Evolutionary conservation across 108 stramenopile species (phyloP), one percentile per base, ranked within the genome.

Genomic region (Skeletonema costatum): DNA sequence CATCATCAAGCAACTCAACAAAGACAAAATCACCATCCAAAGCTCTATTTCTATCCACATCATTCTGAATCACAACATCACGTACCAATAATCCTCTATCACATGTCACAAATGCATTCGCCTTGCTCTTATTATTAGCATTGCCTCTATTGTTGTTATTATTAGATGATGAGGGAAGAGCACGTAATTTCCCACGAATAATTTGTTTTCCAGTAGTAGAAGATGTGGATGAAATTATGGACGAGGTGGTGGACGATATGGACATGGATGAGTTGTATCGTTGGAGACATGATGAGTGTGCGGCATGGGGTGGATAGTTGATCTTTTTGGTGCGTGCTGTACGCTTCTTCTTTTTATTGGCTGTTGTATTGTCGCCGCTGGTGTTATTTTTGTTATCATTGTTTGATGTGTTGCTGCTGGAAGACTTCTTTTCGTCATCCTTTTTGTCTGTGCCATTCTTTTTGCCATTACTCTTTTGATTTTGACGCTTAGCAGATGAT

Each of bases 1-100:
- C 77, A 30, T 76, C 89, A 29, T 61, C 75, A 2, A 87, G 32
- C 10, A 98, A 51, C 72, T 93, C 87, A 12, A 98, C 89, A 86
- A 86, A 96, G 4, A 98, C 96, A 14, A 69, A 62, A 78, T 98
- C 96, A 0, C 96, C 95, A 86, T 97, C 88, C 48, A 97, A 70
- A 0, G 93, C 93, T 12, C 97, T 82, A 75, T 98, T 98, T 10
- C 89, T 82, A 48, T 83, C 84, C 39, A 78, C 41, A 29, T 85
- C 83, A n/a, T 74, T 75, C 32, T 72, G 68, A 31, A 98, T 69
- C 33, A 93, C 25, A 19, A 97, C 81, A 74, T 98, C 97, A 38
- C 68, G 60, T n/a, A n/a, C 12, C 62, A 87, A 78, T 7, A 68
- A 66, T 9, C 93, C 93, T 36, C 90, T 84, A 84, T 96, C 95